These are phyloP conservation scores for Echria macrotheca DNA, from an alignment of 495 filamentous ascomycete genomes.

Conservation along the genomic window DNA sequence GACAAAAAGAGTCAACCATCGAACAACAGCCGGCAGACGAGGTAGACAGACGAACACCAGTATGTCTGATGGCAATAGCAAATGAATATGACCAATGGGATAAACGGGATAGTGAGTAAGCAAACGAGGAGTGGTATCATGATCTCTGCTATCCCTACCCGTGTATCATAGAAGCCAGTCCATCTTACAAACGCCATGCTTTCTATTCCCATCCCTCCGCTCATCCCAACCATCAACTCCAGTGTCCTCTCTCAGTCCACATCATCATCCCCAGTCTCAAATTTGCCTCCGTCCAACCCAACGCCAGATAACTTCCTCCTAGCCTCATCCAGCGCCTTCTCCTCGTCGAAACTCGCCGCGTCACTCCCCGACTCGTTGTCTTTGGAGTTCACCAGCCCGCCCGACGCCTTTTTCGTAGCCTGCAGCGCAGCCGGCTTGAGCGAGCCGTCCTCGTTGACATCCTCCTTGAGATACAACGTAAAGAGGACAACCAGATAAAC, in stretches of 20 bases:
- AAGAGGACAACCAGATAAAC: conserved; percentile 77
- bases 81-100: too few species aligned
- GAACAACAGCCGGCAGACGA: too few species aligned
- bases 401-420: conserved; percentile 10
- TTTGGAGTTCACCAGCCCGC: conserved; percentile 1
- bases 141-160: neutral
- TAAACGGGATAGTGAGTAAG: neutral
- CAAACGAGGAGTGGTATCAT: too few species aligned
- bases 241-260: conserved; percentile 19
- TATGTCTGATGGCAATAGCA: too few species aligned
- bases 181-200: neutral
- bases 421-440: conserved; percentile 39
- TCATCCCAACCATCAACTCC: neutral
- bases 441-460: conserved; percentile 53
- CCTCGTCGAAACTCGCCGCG: conserved; percentile 17
- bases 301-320: conserved; percentile 13
- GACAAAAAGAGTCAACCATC: too few species aligned
- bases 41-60: too few species aligned
- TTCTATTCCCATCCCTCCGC: neutral
- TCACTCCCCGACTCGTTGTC: conserved; percentile 8
- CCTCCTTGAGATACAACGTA: conserved; percentile 60
- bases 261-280: conserved; percentile 21
- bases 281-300: too few species aligned
- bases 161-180: neutral
- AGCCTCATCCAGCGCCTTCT: conserved; percentile 24